Base-by-base conservation (phyloP, 129 eudicot species). In the Arctium minus region DNA sequence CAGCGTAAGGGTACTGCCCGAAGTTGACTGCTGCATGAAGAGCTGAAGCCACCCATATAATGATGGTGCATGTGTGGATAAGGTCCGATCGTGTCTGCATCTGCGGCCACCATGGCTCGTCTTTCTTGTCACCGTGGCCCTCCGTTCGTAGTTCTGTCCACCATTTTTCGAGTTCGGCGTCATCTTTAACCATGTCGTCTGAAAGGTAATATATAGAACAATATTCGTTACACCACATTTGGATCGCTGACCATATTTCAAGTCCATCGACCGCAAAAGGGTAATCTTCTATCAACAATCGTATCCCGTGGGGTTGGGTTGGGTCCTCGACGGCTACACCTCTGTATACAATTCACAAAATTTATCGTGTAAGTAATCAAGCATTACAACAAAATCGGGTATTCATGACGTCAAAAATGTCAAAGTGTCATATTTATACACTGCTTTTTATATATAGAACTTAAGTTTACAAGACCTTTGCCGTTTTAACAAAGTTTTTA, bases 71-170 rank as follows among this genome's bases (percentile, higher is more conserved):
- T 9, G 86, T 73, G 39, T 76, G 53, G 32, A 85, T 46, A 2
- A 89, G 91, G 1, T 87, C 91, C 2, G 74, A 56, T 4, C 70
- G 70, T 76, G 90, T 85, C 9, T 87, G 80, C 91, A 89, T 80
- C 15, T 72, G 44, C 9, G 91, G 89, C 91, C 93, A 89, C 93
- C 93, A 85, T 37, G 86, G 88, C 75, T 89, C 89, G 73, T 89
- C 85, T 78, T 89, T 82, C 85, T 82, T 87, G 89, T 89, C 93
- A 72, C 91, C 93, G 33, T 89, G 93, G 30, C 93, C 93, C 81
- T 79, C 79, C 1, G 77, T 80, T 73, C 88, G 74, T 2, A 89
- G 38, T 70, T 89, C 93, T 30, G 13, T 62, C 93, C 93, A 87
- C 93, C 93, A 89, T 79, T 80, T 80, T 22, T 87, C 82, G 74